Evolutionary conservation across 2,329 filamentous ascomycete species (phyloP), one percentile per base, ranked within the genome.

Genomic region (Fusarium drepaniforme): DNA sequence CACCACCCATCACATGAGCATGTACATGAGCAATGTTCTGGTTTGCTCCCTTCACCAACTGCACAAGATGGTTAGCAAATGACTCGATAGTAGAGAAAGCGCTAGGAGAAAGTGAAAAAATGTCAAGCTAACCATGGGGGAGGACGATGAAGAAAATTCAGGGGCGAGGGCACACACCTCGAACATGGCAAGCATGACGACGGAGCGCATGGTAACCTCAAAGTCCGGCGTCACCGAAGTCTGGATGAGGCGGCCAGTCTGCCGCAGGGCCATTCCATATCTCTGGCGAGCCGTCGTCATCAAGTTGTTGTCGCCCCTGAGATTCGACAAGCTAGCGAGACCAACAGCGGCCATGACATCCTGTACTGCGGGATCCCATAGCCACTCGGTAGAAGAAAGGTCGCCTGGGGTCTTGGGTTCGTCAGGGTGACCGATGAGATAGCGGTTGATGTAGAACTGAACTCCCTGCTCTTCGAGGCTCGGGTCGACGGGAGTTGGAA

Each of bases 111-210:
- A 64, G 59, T 64, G 56, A 59, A 59, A 71, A 35, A 57, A 66
- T 21, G 64, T 57, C 51, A 64, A 70, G 49, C 73, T 75, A 58
- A 74, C 67, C 62, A 56, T 65, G 37, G 63, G 57, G 67, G 62
- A 40, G 18, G 49, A 53, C 56, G 18, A 60, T 44, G 57, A 61
- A 28, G 59, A 38, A 40, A 46, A 42, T 49, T 62, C 42, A 49
- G 62, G 67, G 70, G 40, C 59, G 44, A 66, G 59, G 42, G 70
- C 67, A 72, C 83, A 77, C 81, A 91, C 90, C 85, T 92, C 90
- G 71, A 90, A 92, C 79, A 91, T 84, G 57, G 90, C 89, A 73
- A 92, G 85, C 75, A 90, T 85, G 49, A 92, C 84, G 35, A 91
- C 88, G 9, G 87, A 82, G 33, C 86, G 85, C 73, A 90, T 84